phyloP scores from a whole-genome alignment of 305 asterid genomes.

The Euphrasia arctica region DNA sequence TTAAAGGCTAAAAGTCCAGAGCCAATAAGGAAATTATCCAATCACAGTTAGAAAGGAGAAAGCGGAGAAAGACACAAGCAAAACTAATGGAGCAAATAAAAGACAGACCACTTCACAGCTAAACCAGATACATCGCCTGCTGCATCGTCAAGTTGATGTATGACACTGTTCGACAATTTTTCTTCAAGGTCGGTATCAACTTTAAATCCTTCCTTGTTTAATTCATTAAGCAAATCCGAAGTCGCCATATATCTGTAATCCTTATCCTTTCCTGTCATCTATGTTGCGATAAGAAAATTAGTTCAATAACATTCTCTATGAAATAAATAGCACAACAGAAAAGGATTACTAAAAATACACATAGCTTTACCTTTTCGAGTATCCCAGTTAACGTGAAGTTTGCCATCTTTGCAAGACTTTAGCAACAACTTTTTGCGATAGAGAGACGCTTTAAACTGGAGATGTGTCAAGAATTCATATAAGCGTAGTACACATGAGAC shows the following conservation, averaged over 20 bases:
- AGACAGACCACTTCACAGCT: constrained; percentile 92
- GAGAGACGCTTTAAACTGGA: constrained; percentile 21
- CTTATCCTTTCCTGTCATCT: constrained; percentile 99
- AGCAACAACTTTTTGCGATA: constrained; percentile 24
- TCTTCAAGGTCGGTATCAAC: constrained; percentile 80
- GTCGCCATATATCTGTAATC: constrained; percentile 99
- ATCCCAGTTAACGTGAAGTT: constrained; percentile 68
- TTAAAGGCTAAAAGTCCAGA: not conserved
- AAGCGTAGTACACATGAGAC: not conserved
- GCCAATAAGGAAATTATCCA: not conserved
- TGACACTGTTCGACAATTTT: constrained; percentile 70
- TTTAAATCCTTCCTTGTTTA: constrained; percentile 88
- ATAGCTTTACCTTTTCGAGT: constrained; percentile 73
- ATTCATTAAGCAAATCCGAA: constrained; percentile 89
- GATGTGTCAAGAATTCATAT: not conserved
- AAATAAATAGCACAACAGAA: constrained; percentile 5
- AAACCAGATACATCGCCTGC: constrained; percentile 99
- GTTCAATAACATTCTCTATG: not conserved
- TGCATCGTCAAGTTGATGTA: constrained; percentile 95
- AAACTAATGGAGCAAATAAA: constrained; percentile 14
- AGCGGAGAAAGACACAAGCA: constrained; percentile 1
- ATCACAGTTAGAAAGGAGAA: not conserved
- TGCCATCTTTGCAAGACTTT: constrained; percentile 52
- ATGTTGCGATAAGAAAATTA: constrained; percentile 26
- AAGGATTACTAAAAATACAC: constrained; percentile 6